Evolutionary conservation across 129 eudicot genomes (phyloP).

Genomic region (Centaurea solstitialis): DNA sequence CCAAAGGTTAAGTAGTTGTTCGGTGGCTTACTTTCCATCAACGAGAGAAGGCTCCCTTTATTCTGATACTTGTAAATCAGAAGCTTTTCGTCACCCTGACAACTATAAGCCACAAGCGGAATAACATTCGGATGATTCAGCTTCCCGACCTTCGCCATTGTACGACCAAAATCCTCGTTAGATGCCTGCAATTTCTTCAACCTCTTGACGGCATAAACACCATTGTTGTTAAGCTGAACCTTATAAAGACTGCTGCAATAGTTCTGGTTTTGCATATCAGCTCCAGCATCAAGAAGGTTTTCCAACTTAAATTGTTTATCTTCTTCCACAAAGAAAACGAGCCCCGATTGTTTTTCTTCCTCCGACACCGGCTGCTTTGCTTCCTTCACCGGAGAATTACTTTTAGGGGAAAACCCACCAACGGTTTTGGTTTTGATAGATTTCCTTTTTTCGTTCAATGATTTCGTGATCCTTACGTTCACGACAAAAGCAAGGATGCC

Average conservation of each 20-base stretch:
- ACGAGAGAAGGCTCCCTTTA: slow-evolving; percentile 59
- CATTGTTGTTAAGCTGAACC: slow-evolving; percentile 49
- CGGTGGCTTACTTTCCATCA: slow-evolving; percentile 52
- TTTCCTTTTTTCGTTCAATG: slow-evolving; percentile 23
- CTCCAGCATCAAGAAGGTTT: slow-evolving; percentile 65
- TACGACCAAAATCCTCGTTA: slow-evolving; percentile 38
- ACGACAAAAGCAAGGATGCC: slow-evolving; percentile 24
- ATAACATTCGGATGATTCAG: slow-evolving; percentile 60
- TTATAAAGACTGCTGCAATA: slow-evolving; percentile 70
- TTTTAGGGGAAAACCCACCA: slow-evolving; percentile 23
- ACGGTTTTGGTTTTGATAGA: background rate
- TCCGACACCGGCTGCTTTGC: slow-evolving; percentile 4
- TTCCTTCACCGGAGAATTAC: slow-evolving; percentile 31
- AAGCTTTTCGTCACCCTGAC: slow-evolving; percentile 57
- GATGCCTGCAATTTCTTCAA: slow-evolving; percentile 52
- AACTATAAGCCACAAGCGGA: slow-evolving; percentile 58
- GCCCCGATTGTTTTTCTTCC: slow-evolving; percentile 39
- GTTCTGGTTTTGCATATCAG: slow-evolving; percentile 52
- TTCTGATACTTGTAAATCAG: slow-evolving; percentile 56
- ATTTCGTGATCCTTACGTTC: slow-evolving; percentile 15
- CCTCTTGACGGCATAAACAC: slow-evolving; percentile 58
- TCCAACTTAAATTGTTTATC: slow-evolving; percentile 51
- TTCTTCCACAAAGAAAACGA: slow-evolving; percentile 59
- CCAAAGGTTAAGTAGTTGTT: background rate
- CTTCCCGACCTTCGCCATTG: slow-evolving; percentile 54